Evolutionary conservation across 1,284 basidiomycete genomes (phyloP).

Genomic region (Puccinia hordei): DNA sequence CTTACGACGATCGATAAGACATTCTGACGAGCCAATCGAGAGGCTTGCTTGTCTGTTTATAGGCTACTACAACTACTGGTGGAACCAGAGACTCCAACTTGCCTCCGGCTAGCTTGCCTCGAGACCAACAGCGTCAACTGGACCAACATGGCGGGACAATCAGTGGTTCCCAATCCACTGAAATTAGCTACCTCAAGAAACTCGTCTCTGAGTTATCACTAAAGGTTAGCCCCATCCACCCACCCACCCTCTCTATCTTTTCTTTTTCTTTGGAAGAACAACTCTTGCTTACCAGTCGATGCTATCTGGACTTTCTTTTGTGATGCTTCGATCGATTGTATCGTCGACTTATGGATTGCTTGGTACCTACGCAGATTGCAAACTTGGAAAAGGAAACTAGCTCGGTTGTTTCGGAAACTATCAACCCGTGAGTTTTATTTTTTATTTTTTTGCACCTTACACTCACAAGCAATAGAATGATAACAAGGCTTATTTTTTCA

Average conservation of each 20-base stretch:
- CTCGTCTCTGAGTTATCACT: conserved; percentile 41
- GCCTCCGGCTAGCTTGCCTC: conserved; percentile 41
- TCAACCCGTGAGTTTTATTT: conserved; percentile 9
- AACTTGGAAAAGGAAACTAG: conserved; percentile 38
- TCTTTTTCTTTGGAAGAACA: not conserved
- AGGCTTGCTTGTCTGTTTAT: not conserved
- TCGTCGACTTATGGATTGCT: not conserved
- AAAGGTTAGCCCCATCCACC: conserved; percentile 18
- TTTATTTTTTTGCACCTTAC: not conserved
- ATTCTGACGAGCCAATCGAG: not conserved
- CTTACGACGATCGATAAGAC: too few relatives aligned
- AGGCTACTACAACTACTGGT: conserved; percentile 48
- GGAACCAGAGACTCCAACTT: conserved; percentile 39
- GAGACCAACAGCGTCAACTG: conserved; percentile 38
- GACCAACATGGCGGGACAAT: conserved; percentile 36
- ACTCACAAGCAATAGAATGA: not conserved
- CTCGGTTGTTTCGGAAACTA: conserved; percentile 12
- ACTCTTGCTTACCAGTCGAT: not conserved
- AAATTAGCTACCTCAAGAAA: conserved; percentile 45
- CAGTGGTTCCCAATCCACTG: conserved; percentile 18
- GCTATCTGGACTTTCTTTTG: not conserved
- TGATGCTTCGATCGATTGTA: not conserved
- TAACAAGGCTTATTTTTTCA: conserved; percentile 3
- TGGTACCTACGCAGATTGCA: conserved; percentile 28
- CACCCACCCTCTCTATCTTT: not conserved